Evolutionary conservation across 2,329 filamentous ascomycete genomes (phyloP).

Genomic region (Xylariaceae sp.): DNA sequence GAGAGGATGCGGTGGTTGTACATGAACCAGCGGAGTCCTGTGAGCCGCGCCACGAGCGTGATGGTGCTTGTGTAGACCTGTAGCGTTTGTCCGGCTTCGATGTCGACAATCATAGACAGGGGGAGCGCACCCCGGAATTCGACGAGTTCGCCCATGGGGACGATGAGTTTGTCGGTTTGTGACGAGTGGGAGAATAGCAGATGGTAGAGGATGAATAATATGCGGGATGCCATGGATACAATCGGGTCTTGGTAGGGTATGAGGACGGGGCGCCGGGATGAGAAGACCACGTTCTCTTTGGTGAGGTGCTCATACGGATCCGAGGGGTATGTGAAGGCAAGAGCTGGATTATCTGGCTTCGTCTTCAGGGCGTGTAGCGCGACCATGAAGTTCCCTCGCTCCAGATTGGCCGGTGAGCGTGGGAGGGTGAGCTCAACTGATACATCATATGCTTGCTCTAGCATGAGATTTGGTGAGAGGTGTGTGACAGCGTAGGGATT

Average conservation of each 20-base stretch:
- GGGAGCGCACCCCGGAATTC: conserved; percentile 54
- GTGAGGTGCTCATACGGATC: conserved; percentile 35
- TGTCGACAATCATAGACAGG: conserved; percentile 52
- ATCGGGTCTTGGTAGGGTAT: conserved; percentile 74
- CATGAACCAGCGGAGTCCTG: conserved; percentile 80
- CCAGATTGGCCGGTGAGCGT: conserved; percentile 69
- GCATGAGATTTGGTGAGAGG: conserved; percentile 53
- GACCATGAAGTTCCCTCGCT: conserved; percentile 91
- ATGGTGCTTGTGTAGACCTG: conserved; percentile 72
- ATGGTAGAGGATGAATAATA: conserved; percentile 65
- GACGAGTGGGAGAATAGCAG: conserved; percentile 59
- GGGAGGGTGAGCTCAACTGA: conserved; percentile 72
- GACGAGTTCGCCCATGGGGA: conserved; percentile 71
- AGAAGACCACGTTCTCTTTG: conserved; percentile 47
- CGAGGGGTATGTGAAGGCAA: conserved; percentile 21
- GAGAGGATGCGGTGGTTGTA: conserved; percentile 72
- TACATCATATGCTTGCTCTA: conserved; percentile 81
- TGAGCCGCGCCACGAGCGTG: conserved; percentile 68
- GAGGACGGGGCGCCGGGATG: conserved; percentile 69
- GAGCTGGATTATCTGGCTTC: conserved; percentile 30
- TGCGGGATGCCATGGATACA: conserved; percentile 56
- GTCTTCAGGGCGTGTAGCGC: conserved; percentile 65
- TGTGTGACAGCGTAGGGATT: conserved; percentile 51
- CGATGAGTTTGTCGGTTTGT: conserved; percentile 59
- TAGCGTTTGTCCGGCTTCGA: conserved; percentile 65